These are phyloP conservation scores for Candida mesenterica DNA, from an alignment of 1,139 yeast species.

Conservation along the genomic window DNA sequence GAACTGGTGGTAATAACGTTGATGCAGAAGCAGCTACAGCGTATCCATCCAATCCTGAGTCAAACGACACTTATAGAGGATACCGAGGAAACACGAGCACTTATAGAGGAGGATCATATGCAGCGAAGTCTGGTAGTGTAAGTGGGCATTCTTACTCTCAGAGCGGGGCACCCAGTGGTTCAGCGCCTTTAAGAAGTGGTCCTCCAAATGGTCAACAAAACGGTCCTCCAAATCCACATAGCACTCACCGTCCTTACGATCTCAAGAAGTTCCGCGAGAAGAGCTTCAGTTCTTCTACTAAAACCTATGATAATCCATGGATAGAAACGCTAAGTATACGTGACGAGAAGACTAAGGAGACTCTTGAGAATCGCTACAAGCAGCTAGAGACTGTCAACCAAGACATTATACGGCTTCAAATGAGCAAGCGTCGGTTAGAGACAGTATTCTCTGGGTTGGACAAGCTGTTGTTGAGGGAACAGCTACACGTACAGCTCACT, in stretches of 20 bases:
- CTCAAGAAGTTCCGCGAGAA: not conserved
- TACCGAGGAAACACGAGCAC: not conserved
- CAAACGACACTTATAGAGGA: not conserved
- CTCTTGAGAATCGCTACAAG: slow-evolving; percentile 18
- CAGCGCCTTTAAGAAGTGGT: too few species aligned
- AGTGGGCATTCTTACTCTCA: not conserved
- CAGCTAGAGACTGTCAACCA: slow-evolving; percentile 25
- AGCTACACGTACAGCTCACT: slow-evolving; percentile 35
- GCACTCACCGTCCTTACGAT: too few species aligned
- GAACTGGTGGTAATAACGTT: not conserved
- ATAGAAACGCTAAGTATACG: slow-evolving; percentile 18
- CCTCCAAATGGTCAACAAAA: not conserved
- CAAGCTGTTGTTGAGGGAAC: slow-evolving; percentile 32
- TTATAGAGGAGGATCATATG: slow-evolving; percentile 5
- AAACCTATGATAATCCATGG: slow-evolving; percentile 20
- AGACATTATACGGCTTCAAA: slow-evolving; percentile 28
- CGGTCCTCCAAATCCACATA: too few species aligned
- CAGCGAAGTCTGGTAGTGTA: slow-evolving; percentile 1
- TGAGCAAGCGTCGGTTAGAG: slow-evolving; percentile 21
- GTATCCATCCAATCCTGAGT: not conserved
- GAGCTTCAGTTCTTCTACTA: not conserved
- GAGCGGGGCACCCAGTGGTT: too few species aligned
- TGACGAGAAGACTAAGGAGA: slow-evolving; percentile 17
- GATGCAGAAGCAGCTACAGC: not conserved
- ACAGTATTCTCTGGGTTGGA: slow-evolving; percentile 25